phyloP scores from a whole-genome alignment of 805 yeast genomes.

The Suhomyces kilbournensis region DNA sequence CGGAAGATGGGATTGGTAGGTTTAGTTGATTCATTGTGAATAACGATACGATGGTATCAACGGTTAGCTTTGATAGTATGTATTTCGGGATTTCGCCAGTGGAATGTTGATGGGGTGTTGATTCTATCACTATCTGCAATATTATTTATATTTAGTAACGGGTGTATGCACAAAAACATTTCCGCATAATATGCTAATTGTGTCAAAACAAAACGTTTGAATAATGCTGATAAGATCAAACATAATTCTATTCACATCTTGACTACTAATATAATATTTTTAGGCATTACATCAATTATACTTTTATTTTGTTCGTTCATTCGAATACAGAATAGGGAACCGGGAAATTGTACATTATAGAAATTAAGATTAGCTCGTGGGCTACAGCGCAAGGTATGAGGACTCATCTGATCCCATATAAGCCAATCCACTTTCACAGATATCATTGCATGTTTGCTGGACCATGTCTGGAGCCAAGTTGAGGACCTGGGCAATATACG shows the following conservation, averaged over 20 bases:
- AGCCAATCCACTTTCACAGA: constrained; percentile 66
- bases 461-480: constrained; percentile 49
- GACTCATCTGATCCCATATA: constrained; percentile 69
- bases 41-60: neutral
- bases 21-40: neutral
- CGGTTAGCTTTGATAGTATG: neutral
- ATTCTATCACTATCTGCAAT: too few relatives aligned
- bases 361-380: neutral
- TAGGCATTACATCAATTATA: too few relatives aligned
- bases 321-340: neutral
- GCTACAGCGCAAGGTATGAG: neutral
- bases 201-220: too few relatives aligned
- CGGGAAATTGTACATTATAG: neutral
- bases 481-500: constrained; percentile 56
- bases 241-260: too few relatives aligned
- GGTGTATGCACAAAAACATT: too few relatives aligned
- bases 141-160: too few relatives aligned
- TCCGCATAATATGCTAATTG: too few relatives aligned
- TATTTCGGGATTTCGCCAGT: too few relatives aligned
- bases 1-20: neutral
- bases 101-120: too few relatives aligned
- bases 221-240: too few relatives aligned
- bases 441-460: constrained; percentile 45
- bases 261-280: too few relatives aligned
- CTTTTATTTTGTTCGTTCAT: too few relatives aligned